Percentiles rank a stretch among this genome's conserved stretches.
phyloP scores from a whole-genome alignment of 805 yeast genomes.

The Starmerella roubikii region DNA sequence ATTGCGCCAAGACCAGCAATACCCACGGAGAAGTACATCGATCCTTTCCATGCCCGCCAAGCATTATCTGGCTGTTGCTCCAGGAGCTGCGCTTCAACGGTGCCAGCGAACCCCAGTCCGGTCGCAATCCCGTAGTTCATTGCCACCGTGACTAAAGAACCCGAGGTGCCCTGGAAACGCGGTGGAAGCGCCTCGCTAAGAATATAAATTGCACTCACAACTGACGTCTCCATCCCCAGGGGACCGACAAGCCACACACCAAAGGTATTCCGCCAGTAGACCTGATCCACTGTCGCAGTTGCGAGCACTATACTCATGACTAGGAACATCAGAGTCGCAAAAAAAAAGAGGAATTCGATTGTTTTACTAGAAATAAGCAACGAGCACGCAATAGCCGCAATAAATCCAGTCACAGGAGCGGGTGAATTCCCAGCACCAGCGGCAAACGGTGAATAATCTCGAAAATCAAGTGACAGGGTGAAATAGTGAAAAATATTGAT shows the following conservation, averaged over 20 bases:
- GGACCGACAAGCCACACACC: conserved; percentile 42
- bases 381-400: conserved; percentile 44
- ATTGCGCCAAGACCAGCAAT: conserved; percentile 38
- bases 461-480: conserved; percentile 37
- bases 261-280: conserved; percentile 45
- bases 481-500: conserved; percentile 56
- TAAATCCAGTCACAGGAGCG: conserved; percentile 38
- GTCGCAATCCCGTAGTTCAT: conserved; percentile 58
- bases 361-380: conserved; percentile 33
- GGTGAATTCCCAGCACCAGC: conserved; percentile 36
- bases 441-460: conserved; percentile 35
- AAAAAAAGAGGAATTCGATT: conserved; percentile 38
- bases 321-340: conserved; percentile 41
- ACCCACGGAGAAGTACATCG: conserved; percentile 49
- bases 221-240: conserved; percentile 67
- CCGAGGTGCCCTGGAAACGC: conserved; percentile 63
- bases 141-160: conserved; percentile 54
- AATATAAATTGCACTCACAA: conserved; percentile 57
- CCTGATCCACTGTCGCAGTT: conserved; percentile 43
- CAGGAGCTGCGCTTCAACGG: conserved; percentile 39
- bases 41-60: conserved; percentile 40
- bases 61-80: conserved; percentile 20
- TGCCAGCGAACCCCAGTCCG: conserved; percentile 53
- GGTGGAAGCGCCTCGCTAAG: conserved; percentile 46
- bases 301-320: conserved; percentile 41